phyloP scores from a whole-genome alignment of 345 rosid species.

The Corchorus capsularis region DNA sequence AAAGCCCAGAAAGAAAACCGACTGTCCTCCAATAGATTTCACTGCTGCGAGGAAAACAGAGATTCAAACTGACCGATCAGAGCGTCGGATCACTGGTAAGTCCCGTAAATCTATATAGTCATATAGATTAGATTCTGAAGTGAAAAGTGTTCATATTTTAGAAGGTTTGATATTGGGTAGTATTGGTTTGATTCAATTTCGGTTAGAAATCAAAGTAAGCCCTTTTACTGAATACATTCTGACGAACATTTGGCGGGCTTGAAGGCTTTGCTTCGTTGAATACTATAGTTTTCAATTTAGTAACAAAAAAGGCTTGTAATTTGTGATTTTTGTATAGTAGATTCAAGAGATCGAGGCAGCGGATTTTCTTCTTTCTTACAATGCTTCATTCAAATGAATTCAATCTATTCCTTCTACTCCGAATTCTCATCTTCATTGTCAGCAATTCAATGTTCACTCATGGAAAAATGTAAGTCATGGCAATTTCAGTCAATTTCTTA shows the following conservation, averaged over 20 bases:
- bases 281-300: neutral
- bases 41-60: neutral
- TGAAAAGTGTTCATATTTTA: neutral
- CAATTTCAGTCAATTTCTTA: neutral
- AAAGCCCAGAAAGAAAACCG: neutral
- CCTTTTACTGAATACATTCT: neutral
- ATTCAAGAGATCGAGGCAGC: slow-evolving; percentile 8
- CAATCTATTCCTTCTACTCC: slow-evolving; percentile 25
- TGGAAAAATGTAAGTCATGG: slow-evolving; percentile 40
- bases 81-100: slow-evolving; percentile 11
- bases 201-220: neutral
- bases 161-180: neutral
- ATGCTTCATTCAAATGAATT: slow-evolving; percentile 24
- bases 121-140: neutral
- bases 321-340: neutral
- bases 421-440: slow-evolving; percentile 26
- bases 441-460: slow-evolving; percentile 29
- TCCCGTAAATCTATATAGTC: neutral
- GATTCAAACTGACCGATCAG: slow-evolving; percentile 6
- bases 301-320: neutral
- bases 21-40: neutral
- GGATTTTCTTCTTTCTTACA: neutral
- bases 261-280: neutral
- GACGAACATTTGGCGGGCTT: slow-evolving; percentile 5
- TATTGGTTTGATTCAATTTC: neutral